Percentiles rank a stretch among this genome's conserved stretches.
Conservation (phyloP, 2,329 filamentous ascomycete genomes). For the Calonectria ilicicola region DNA sequence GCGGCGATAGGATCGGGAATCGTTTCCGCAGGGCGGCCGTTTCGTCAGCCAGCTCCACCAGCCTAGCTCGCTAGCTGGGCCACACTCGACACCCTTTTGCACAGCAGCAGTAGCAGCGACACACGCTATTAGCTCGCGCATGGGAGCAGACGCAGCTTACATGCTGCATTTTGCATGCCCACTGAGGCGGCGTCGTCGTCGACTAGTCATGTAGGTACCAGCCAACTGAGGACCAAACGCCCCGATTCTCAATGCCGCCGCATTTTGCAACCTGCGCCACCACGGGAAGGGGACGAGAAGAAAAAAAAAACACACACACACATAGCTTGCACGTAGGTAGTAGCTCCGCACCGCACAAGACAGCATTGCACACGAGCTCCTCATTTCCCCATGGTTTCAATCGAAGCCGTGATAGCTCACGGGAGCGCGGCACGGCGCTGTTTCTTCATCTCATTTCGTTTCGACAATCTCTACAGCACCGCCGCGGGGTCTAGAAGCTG, state of each 20-base stretch:
- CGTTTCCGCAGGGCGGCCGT: constrained; percentile 11
- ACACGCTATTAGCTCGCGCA: background rate
- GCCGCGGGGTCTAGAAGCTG: background rate
- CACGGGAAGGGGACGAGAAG: too few relatives aligned
- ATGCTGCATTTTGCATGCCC: background rate
- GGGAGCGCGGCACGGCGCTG: background rate
- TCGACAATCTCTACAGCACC: background rate
- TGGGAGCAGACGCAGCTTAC: constrained; percentile 2
- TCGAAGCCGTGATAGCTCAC: background rate
- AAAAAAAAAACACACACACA: background rate
- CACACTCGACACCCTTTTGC: background rate
- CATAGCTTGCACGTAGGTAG: too few relatives aligned
- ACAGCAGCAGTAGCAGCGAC: too few relatives aligned
- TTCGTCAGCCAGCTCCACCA: constrained; percentile 4
- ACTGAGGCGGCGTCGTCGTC: background rate
- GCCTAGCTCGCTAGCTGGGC: background rate
- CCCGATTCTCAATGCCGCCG: background rate
- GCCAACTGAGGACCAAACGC: background rate
- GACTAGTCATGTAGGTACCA: constrained; percentile 5
- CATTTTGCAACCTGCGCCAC: background rate
- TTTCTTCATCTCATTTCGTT: background rate
- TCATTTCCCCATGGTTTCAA: constrained; percentile 2
- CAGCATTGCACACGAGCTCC: background rate
- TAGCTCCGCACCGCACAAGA: background rate
- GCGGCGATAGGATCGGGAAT: constrained; percentile 14